phyloP scores from a whole-genome alignment of 2,329 filamentous ascomycete species.

The Xylariaceae sp. region DNA sequence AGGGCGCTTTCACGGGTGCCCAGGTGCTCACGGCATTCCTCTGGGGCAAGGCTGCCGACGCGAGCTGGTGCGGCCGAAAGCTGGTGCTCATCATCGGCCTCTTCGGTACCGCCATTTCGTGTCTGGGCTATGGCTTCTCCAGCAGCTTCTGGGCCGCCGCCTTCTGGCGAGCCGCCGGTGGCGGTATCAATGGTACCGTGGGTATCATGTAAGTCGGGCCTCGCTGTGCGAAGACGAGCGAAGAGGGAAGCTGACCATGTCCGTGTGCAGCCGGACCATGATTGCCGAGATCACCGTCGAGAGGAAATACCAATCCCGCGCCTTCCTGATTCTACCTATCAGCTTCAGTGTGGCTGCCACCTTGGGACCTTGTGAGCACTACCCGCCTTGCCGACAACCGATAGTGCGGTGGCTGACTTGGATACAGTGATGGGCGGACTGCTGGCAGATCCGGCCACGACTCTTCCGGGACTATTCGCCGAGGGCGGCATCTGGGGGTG shows the following conservation, averaged over 20 bases:
- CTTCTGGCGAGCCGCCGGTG: slow-evolving; percentile 59
- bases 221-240: neutral
- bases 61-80: slow-evolving; percentile 56
- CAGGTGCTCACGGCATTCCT: slow-evolving; percentile 67
- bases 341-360: slow-evolving; percentile 41
- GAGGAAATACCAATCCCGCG: slow-evolving; percentile 39
- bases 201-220: slow-evolving; percentile 36
- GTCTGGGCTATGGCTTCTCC: slow-evolving; percentile 66
- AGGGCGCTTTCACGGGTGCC: slow-evolving; percentile 64
- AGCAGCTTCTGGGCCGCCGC: slow-evolving; percentile 56
- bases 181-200: slow-evolving; percentile 43
- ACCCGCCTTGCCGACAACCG: too few species aligned
- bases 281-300: slow-evolving; percentile 42
- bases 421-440: slow-evolving; percentile 52
- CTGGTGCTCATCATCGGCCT: slow-evolving; percentile 63
- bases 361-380: slow-evolving; percentile 33
- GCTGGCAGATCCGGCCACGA: slow-evolving; percentile 57
- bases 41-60: slow-evolving; percentile 62
- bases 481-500: slow-evolving; percentile 51
- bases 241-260: neutral
- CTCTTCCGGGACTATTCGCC: slow-evolving; percentile 56
- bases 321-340: slow-evolving; percentile 39
- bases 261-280: slow-evolving; percentile 33
- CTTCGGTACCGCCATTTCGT: slow-evolving; percentile 58
- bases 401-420: slow-evolving; percentile 2